Percentiles rank a stretch among this genome's conserved stretches.
phyloP scores from a whole-genome alignment of 305 asterid species.

The Fraxinus nigra region DNA sequence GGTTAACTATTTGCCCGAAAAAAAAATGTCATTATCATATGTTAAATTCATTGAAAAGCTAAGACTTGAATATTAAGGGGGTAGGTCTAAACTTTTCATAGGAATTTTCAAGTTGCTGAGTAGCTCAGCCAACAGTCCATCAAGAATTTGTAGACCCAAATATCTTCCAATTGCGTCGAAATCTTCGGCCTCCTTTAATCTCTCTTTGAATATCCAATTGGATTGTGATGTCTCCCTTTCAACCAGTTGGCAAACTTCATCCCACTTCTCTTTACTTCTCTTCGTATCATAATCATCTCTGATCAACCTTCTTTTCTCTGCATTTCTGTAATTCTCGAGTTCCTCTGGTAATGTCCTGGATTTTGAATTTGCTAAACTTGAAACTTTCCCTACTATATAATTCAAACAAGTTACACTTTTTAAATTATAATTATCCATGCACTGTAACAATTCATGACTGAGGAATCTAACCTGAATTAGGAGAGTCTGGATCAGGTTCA shows the following conservation, averaged over 20 bases:
- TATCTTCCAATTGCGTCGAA: constrained; percentile 38
- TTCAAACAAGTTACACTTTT: background rate
- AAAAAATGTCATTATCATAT: background rate
- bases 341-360: constrained; percentile 54
- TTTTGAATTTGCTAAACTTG: constrained; percentile 47
- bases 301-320: constrained; percentile 5
- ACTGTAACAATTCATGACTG: background rate
- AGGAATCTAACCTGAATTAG: constrained; percentile 42
- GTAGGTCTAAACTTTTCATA: background rate
- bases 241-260: constrained; percentile 41
- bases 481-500: constrained; percentile 35
- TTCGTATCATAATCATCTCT: constrained; percentile 15
- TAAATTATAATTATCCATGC: background rate
- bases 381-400: constrained; percentile 32
- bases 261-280: constrained; percentile 32
- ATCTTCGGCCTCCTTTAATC: constrained; percentile 24
- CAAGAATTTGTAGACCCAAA: constrained; percentile 41
- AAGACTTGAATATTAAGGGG: background rate
- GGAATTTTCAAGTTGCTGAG: constrained; percentile 23
- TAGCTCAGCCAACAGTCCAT: constrained; percentile 45
- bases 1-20: background rate
- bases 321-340: constrained; percentile 41
- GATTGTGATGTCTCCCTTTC: constrained; percentile 36
- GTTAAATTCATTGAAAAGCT: background rate
- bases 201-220: constrained; percentile 38